Conservation (phyloP, 192 early-diverging fungal species). For the Coemansia sp. region DNA sequence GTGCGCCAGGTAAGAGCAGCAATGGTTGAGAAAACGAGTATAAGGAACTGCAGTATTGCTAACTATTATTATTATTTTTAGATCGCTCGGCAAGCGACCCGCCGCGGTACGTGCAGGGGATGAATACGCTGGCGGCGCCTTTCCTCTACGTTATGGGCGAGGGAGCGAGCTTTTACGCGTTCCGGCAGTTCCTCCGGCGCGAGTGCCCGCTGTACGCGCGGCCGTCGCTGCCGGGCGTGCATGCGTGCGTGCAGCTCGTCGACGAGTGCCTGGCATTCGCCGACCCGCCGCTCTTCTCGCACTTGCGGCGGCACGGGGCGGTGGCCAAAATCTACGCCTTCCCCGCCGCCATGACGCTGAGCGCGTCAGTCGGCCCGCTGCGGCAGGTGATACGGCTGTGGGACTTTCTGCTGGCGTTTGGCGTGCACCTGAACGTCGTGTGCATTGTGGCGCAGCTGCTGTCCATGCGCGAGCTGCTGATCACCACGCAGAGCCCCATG, state of each 20-base stretch:
- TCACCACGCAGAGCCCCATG: slow-evolving; percentile 56
- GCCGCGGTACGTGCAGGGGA: slow-evolving; percentile 86
- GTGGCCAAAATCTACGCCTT: slow-evolving; percentile 87
- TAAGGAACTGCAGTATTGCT: too few relatives aligned
- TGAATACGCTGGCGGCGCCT: slow-evolving; percentile 92
- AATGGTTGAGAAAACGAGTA: too few relatives aligned
- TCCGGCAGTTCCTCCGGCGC: slow-evolving; percentile 83
- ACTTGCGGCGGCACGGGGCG: slow-evolving; percentile 71
- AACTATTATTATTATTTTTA: background rate
- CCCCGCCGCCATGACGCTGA: slow-evolving; percentile 88
- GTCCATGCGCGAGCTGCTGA: slow-evolving; percentile 72
- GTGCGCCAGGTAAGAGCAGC: slow-evolving; percentile 66
- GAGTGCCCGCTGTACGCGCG: slow-evolving; percentile 94
- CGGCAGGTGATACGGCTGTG: slow-evolving; percentile 83
- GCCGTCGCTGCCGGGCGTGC: slow-evolving; percentile 85
- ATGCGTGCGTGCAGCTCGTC: slow-evolving; percentile 86
- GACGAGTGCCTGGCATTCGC: slow-evolving; percentile 77
- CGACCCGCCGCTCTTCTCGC: slow-evolving; percentile 73
- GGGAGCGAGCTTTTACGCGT: slow-evolving; percentile 87
- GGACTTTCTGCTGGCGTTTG: slow-evolving; percentile 92
- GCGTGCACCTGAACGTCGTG: slow-evolving; percentile 91
- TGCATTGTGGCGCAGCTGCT: slow-evolving; percentile 86
- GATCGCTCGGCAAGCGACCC: slow-evolving; percentile 46
- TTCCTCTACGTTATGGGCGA: slow-evolving; percentile 93
- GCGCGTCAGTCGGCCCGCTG: slow-evolving; percentile 86